Percentiles rank a stretch among this genome's conserved stretches.
These are phyloP conservation scores for Colletotrichum salicis DNA, from an alignment of 2,329 filamentous ascomycete genomes.

Conservation along the genomic window DNA sequence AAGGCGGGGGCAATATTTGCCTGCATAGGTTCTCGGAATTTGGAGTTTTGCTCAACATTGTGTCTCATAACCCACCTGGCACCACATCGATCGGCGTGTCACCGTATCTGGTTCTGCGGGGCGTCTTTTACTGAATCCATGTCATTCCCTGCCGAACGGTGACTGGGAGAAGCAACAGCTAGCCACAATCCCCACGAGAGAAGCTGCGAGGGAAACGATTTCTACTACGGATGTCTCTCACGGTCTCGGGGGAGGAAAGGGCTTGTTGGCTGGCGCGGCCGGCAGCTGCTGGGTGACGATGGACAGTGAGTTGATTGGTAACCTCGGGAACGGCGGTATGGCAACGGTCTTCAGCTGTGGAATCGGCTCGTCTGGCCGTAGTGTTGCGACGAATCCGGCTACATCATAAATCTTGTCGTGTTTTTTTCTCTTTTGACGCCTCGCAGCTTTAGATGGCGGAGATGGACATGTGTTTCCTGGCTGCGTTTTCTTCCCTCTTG, in stretches of 20 bases:
- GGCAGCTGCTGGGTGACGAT: slow-evolving; percentile 44
- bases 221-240: slow-evolving; percentile 12
- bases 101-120: slow-evolving; percentile 34
- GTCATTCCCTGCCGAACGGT: slow-evolving; percentile 22
- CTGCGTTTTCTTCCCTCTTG: slow-evolving; percentile 35
- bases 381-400: slow-evolving; percentile 52
- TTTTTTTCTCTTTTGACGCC: slow-evolving; percentile 51
- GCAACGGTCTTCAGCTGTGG: slow-evolving; percentile 41
- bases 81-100: slow-evolving; percentile 35
- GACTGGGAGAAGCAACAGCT: slow-evolving; percentile 29
- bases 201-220: slow-evolving; percentile 26
- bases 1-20: slow-evolving; percentile 44
- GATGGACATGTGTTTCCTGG: slow-evolving; percentile 40
- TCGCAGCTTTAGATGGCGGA: slow-evolving; percentile 51
- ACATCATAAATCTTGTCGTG: slow-evolving; percentile 59
- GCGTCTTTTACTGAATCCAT: slow-evolving; percentile 30
- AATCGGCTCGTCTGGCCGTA: slow-evolving; percentile 41
- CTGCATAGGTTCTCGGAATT: slow-evolving; percentile 53
- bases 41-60: slow-evolving; percentile 53
- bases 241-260: slow-evolving; percentile 12
- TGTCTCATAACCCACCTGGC: slow-evolving; percentile 41
- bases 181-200: slow-evolving; percentile 21
- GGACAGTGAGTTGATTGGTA: slow-evolving; percentile 38
- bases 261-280: slow-evolving; percentile 22
- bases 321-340: slow-evolving; percentile 35